phyloP scores from a whole-genome alignment of 495 filamentous ascomycete species.

The Neurospora sp. region DNA sequence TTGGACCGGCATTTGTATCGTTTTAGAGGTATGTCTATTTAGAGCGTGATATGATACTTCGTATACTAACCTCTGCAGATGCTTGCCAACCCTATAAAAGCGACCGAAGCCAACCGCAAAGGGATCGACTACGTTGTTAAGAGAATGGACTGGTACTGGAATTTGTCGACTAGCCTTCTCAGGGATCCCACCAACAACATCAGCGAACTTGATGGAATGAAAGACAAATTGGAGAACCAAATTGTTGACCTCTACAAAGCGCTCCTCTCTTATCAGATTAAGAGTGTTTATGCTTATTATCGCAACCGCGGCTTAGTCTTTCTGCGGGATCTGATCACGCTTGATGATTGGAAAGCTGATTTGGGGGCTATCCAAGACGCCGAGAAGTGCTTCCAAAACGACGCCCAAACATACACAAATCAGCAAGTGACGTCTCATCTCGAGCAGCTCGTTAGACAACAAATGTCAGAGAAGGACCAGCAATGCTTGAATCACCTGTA shows the following conservation, averaged over 20 bases:
- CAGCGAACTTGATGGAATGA: neutral
- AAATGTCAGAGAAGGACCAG: too few relatives aligned
- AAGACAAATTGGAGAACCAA: neutral
- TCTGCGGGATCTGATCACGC: neutral
- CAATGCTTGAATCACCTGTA: too few relatives aligned
- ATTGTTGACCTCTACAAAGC: neutral
- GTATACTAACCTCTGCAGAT: neutral
- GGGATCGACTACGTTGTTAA: too few relatives aligned
- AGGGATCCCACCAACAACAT: neutral
- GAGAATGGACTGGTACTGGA: too few relatives aligned
- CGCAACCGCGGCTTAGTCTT: neutral
- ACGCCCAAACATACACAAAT: neutral
- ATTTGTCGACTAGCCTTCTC: neutral
- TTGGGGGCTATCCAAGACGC: neutral
- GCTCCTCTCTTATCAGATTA: neutral
- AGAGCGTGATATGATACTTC: neutral
- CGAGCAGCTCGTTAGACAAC: neutral
- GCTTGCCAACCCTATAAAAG: too few relatives aligned
- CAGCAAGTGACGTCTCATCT: constrained; percentile 19
- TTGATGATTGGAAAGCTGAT: neutral
- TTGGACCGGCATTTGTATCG: neutral
- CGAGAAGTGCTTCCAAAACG: neutral
- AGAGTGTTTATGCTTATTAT: neutral
- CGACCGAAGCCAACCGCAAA: too few relatives aligned
- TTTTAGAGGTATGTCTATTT: neutral